Evolutionary conservation across 306 rosid species (phyloP), one percentile per base, ranked within the genome.

Genomic region (Vigna radiata): DNA sequence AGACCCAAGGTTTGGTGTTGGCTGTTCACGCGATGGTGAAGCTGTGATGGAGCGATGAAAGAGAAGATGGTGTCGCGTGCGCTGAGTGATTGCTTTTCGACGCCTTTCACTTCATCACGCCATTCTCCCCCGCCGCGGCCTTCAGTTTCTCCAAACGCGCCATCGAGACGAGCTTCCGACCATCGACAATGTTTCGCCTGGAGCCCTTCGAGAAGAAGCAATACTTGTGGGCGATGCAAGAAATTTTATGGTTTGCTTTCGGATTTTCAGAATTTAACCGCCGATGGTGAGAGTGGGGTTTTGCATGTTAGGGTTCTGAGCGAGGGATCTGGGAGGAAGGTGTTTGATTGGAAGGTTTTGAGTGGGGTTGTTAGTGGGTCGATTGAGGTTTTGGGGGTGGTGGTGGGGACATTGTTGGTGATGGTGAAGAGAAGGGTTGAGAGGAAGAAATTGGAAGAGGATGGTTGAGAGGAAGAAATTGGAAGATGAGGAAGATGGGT

Each of bases 81-180:
- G n/a, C n/a, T n/a, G n/a, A n/a, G n/a, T n/a, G n/a, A n/a, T n/a
- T n/a, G n/a, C n/a, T n/a, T n/a, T n/a, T n/a, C n/a, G n/a, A 93
- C 76, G 12, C 7, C 16, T 93, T 90, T 77, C 18, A 85, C 48
- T 93, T 93, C 41, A 46, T 8, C 1, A 62, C 80, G 46, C 87
- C 98, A 0, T 88, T 64, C 27, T 74, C 77, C 6, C 87, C 86
- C 0, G 77, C 64, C 60, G 98, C 95, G 29, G 83, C 96, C 48
- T 93, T 93, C 70, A 91, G 98, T 49, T 93, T 85, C 85, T 65
- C 88, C 0, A 91, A 88, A 83, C 46, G 13, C 39, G 19, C 88
- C 8, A 3, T 73, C 78, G 89, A 86, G 0, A 54, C 44, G 10
- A 86, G 89, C 46, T 5, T 33, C 72, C 37, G 14, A 0, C 87